Conservation (phyloP, 1,284 basidiomycete species). For the Malassezia sp. region DNA sequence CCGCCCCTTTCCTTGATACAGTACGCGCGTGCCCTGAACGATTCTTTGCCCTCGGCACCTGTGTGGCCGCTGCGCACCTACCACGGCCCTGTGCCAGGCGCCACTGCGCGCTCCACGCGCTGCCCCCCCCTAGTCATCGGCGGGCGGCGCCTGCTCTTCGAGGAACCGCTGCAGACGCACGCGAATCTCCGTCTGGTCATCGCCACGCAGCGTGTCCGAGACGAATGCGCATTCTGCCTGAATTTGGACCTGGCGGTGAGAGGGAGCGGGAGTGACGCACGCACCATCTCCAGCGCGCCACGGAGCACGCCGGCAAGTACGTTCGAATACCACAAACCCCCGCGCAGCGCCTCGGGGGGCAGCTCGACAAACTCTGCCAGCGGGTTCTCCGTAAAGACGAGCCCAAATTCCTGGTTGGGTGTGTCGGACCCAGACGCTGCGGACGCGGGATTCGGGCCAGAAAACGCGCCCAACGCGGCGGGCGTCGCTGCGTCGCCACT, state of each 20-base stretch:
- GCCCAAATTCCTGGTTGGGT: constrained; percentile 57
- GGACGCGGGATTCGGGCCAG: not conserved
- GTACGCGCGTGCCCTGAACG: not conserved
- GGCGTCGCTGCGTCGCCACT: not conserved
- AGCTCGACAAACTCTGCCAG: constrained; percentile 93
- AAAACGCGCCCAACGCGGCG: no score
- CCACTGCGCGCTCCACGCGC: no score
- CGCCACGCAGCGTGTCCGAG: constrained; percentile 79
- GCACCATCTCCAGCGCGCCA: constrained; percentile 91
- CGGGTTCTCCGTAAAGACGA: constrained; percentile 90
- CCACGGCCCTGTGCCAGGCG: no score
- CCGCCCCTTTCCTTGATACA: not conserved
- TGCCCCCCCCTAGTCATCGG: constrained; percentile 47
- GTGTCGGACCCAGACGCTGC: not conserved
- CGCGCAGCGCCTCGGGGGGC: constrained; percentile 63
- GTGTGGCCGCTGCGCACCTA: not conserved
- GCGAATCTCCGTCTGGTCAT: constrained; percentile 84
- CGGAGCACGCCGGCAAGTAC: constrained; percentile 84
- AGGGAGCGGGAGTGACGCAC: constrained; percentile 32
- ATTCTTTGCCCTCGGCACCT: not conserved
- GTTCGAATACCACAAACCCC: constrained; percentile 89
- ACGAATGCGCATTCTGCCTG: constrained; percentile 83
- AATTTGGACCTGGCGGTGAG: constrained; percentile 69
- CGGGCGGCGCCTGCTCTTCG: constrained; percentile 65
- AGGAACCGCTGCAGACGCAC: constrained; percentile 80